Conservation (phyloP, 129 eudicot species). For the Tanacetum coccineum region DNA sequence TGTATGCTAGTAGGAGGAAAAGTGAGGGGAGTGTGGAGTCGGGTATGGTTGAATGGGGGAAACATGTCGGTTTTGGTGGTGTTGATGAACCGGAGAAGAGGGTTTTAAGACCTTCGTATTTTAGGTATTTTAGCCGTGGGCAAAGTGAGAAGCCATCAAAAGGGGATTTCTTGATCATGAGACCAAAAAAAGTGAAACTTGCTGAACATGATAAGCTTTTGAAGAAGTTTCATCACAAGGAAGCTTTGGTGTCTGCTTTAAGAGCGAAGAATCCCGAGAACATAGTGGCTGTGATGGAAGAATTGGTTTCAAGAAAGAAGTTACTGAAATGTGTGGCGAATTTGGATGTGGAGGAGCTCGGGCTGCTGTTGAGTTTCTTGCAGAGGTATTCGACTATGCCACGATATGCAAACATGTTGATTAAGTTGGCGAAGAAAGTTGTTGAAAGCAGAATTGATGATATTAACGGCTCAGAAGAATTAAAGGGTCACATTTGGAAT, state of each 20-base stretch:
- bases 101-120: conserved; percentile 63
- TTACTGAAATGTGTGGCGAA: conserved; percentile 59
- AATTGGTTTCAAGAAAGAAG: conserved; percentile 88
- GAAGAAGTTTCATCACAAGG: conserved; percentile 88
- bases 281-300: conserved; percentile 88
- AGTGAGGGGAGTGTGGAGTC: conserved; percentile 32
- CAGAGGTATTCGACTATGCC: conserved; percentile 74
- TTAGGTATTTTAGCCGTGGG: conserved; percentile 80
- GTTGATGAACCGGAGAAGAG: conserved; percentile 38
- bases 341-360: conserved; percentile 77
- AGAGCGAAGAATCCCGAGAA: conserved; percentile 63
- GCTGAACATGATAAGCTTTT: conserved; percentile 75
- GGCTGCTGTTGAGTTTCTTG: conserved; percentile 56
- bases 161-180: conserved; percentile 65
- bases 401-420: conserved; percentile 57
- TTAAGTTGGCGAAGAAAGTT: conserved; percentile 64
- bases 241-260: conserved; percentile 74
- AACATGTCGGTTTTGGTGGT: conserved; percentile 33
- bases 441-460: conserved; percentile 71
- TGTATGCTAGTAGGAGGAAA: conserved; percentile 74
- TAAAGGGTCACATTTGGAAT: conserved; percentile 58
- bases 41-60: conserved; percentile 36
- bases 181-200: conserved; percentile 70
- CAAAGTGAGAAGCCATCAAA: conserved; percentile 73
- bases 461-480: conserved; percentile 43